These are phyloP conservation scores for Alternaria triticina DNA, from an alignment of 2,329 filamentous ascomycete genomes.

Conservation along the genomic window DNA sequence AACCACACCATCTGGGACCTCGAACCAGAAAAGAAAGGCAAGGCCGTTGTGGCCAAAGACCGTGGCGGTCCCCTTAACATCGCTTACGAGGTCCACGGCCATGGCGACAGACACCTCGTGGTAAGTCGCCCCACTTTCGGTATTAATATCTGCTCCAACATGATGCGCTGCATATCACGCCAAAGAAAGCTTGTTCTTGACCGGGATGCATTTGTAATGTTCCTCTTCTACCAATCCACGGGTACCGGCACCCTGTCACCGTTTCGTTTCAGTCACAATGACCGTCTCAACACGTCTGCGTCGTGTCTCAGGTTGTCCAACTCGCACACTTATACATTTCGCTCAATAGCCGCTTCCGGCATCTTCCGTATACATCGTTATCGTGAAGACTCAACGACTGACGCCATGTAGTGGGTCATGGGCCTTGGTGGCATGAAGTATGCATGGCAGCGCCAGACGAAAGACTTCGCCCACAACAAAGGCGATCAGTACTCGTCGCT, in stretches of 20 bases:
- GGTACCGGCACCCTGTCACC: conserved; percentile 15
- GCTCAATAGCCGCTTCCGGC: conserved; percentile 3
- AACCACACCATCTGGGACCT: conserved; percentile 72
- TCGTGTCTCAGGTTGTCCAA: conserved; percentile 37
- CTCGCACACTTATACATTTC: conserved; percentile 4
- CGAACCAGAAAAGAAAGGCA: conserved; percentile 67
- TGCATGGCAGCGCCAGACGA: conserved; percentile 83
- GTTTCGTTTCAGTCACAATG: conserved; percentile 49
- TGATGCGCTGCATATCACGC: conserved; percentile 22
- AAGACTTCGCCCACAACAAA: conserved; percentile 77
- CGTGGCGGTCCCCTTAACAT: conserved; percentile 79
- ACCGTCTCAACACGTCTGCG: conserved; percentile 38
- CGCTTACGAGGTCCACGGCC: conserved; percentile 80
- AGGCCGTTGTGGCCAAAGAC: conserved; percentile 67
- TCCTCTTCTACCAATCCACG: conserved; percentile 9
- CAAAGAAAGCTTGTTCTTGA: not conserved
- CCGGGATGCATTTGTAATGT: conserved; percentile 31
- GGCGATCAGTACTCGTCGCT: conserved; percentile 73
- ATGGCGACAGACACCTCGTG: conserved; percentile 73
- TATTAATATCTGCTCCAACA: conserved; percentile 15
- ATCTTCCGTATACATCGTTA: not conserved
- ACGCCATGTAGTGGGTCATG: conserved; percentile 71
- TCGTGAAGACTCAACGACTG: conserved; percentile 5
- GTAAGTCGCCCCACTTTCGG: conserved; percentile 59
- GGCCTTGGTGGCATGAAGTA: conserved; percentile 73